Conservation (phyloP, 148 eudicot genomes). For the Camellia japonica region DNA sequence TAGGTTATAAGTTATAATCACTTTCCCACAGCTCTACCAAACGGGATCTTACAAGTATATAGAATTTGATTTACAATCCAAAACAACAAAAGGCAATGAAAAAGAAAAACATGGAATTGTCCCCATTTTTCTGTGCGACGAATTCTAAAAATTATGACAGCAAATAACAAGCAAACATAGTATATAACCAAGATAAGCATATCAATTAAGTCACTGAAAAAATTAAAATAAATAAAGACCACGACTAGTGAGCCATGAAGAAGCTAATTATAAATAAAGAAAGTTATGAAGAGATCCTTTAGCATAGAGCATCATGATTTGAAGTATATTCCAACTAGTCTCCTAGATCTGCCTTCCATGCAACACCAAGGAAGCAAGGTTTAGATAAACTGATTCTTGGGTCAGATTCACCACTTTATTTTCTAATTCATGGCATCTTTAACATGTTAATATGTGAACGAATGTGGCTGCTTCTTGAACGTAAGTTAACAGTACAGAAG, state of each 20-base stretch:
- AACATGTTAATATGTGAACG: no score
- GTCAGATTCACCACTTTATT: background rate
- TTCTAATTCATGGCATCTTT: no score
- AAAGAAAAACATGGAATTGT: background rate
- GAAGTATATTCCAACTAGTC: background rate
- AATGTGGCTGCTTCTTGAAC: no score
- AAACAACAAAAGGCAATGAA: background rate
- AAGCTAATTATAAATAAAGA: background rate
- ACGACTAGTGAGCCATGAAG: background rate
- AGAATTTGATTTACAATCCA: background rate
- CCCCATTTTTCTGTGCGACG: background rate
- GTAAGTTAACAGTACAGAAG: background rate
- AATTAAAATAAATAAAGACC: background rate
- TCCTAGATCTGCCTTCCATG: background rate
- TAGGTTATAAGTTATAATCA: no score
- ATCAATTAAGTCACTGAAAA: background rate
- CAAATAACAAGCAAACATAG: background rate
- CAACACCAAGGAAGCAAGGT: background rate
- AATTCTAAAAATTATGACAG: background rate
- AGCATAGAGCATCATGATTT: background rate
- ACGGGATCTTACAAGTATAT: background rate
- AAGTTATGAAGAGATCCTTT: background rate
- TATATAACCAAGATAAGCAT: background rate
- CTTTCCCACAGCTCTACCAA: no score
- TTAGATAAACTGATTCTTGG: background rate